Percentiles rank a stretch among this genome's conserved stretches.
These are phyloP conservation scores for Euphorbia schlechtendalii DNA, from an alignment of 441 rosid species.

Conservation along the genomic window DNA sequence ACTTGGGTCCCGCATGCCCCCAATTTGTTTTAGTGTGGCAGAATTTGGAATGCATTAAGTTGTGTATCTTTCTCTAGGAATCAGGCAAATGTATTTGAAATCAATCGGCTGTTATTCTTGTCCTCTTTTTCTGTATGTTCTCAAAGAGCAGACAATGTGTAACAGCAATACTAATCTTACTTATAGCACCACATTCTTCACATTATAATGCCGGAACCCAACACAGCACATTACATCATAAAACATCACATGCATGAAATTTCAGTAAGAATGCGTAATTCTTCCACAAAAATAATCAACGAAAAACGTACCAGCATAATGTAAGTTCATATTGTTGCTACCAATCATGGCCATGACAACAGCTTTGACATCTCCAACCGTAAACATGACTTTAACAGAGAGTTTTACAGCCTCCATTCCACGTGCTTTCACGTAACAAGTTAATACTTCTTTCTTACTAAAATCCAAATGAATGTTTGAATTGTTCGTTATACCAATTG, in stretches of 20 bases:
- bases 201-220: not conserved
- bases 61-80: not conserved
- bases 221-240: not conserved
- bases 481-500: slow-evolving; percentile 13
- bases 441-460: slow-evolving; percentile 16
- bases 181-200: not conserved
- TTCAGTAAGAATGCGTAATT: too few relatives aligned
- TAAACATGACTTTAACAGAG: slow-evolving; percentile 19
- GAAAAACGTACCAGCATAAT: slow-evolving; percentile 23
- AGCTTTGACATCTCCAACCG: slow-evolving; percentile 23
- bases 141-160: not conserved
- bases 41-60: not conserved
- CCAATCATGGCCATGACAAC: slow-evolving; percentile 19
- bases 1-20: not conserved
- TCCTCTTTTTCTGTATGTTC: not conserved
- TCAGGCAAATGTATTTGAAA: not conserved
- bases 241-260: not conserved
- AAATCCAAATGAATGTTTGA: slow-evolving; percentile 22
- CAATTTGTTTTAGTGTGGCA: not conserved
- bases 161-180: not conserved
- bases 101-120: not conserved
- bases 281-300: slow-evolving; percentile 8
- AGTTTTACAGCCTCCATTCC: slow-evolving; percentile 12
- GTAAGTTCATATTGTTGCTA: not conserved
- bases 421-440: slow-evolving; percentile 22